Percentiles rank a stretch among this genome's conserved stretches.
Conservation (phyloP, 1,284 basidiomycete species). For the Stygiomarasmius scandens region DNA sequence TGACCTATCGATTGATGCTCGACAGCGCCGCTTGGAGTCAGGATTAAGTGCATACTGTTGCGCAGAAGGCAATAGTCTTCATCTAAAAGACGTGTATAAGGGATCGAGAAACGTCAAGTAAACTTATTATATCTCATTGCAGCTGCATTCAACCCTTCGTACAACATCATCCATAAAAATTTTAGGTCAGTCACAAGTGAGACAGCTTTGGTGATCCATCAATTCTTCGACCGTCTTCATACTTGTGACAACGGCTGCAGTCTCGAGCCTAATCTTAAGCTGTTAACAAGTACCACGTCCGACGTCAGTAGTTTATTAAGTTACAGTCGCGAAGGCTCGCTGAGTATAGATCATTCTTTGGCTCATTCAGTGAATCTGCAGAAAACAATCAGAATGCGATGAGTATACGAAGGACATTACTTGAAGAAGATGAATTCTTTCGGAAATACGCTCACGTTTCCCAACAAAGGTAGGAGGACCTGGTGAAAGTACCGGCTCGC, state of each 20-base stretch:
- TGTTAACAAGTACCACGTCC: background rate
- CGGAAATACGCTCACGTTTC: constrained; percentile 31
- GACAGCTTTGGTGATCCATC: background rate
- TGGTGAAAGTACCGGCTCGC: constrained; percentile 25
- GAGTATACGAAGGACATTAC: background rate
- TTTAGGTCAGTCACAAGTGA: background rate
- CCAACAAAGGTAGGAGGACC: constrained; percentile 36
- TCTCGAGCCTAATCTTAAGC: background rate
- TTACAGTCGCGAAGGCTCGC: background rate
- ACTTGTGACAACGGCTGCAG: background rate
- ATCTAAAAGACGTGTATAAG: constrained; percentile 15
- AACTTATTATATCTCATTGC: background rate
- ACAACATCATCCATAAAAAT: background rate
- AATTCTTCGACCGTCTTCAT: background rate
- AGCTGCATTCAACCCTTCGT: background rate
- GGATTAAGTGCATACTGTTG: constrained; percentile 27
- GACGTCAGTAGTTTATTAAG: background rate
- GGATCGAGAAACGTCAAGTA: background rate
- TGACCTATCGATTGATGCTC: constrained; percentile 28
- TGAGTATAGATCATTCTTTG: background rate
- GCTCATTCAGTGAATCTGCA: constrained; percentile 5
- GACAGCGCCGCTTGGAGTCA: constrained; percentile 28
- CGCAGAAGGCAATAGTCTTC: constrained; percentile 28
- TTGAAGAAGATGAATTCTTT: constrained; percentile 18
- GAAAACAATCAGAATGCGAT: background rate